These are phyloP conservation scores for Debaryomyces psychrophilus DNA, from an alignment of 1,139 yeast genomes.

Conservation along the genomic window DNA sequence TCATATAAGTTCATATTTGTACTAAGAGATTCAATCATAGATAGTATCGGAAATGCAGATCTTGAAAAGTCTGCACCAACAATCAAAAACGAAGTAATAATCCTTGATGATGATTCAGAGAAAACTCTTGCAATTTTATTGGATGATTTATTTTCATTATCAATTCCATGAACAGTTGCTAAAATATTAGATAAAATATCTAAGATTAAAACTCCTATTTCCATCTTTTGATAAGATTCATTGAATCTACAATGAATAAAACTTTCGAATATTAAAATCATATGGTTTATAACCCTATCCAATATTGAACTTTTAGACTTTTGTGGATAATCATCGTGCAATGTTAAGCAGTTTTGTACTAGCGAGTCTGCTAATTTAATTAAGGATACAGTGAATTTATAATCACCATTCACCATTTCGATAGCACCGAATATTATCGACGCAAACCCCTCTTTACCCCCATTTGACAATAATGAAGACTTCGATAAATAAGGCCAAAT, in stretches of 20 bases:
- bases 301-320: conserved; percentile 58
- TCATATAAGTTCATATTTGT: conserved; percentile 40
- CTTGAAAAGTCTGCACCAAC: conserved; percentile 53
- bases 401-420: conserved; percentile 73
- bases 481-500: conserved; percentile 80
- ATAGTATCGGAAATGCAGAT: conserved; percentile 58
- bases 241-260: conserved; percentile 71
- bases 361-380: conserved; percentile 58
- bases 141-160: conserved; percentile 40
- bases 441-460: conserved; percentile 72
- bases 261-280: conserved; percentile 72
- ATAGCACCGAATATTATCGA: conserved; percentile 67
- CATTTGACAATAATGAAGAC: conserved; percentile 64
- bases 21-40: conserved; percentile 53
- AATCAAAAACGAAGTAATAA: conserved; percentile 61
- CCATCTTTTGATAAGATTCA: conserved; percentile 57
- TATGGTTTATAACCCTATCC: conserved; percentile 56
- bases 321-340: conserved; percentile 39
- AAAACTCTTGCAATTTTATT: conserved; percentile 54
- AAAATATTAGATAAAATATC: conserved; percentile 60
- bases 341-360: conserved; percentile 54
- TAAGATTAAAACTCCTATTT: conserved; percentile 62
- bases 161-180: conserved; percentile 59
- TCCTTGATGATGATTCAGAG: conserved; percentile 50
- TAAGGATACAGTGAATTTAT: conserved; percentile 62